Evolutionary conservation across 1,139 yeast species (phyloP).

Genomic region (Debaryomyces fabryi): DNA sequence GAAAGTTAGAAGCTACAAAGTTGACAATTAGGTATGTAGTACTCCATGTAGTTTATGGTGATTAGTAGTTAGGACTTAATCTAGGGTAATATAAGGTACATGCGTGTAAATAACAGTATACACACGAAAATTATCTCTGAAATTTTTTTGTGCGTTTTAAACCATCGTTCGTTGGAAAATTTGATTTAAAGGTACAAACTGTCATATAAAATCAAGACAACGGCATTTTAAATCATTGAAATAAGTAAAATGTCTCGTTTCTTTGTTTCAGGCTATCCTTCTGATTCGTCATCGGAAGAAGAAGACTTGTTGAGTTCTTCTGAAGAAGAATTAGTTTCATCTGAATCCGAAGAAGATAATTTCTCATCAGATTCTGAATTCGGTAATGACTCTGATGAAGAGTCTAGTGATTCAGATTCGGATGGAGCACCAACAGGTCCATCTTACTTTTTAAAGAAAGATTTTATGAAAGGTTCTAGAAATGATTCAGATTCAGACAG

Average conservation of each 20-base stretch:
- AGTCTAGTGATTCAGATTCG: conserved; percentile 40
- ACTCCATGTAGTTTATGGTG: neutral
- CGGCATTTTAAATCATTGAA: conserved; percentile 9
- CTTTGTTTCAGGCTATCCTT: conserved; percentile 66
- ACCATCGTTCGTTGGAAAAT: conserved; percentile 17
- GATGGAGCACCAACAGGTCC: conserved; percentile 56
- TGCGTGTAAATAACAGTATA: conserved; percentile 12
- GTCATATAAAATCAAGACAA: conserved; percentile 6
- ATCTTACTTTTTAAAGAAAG: conserved; percentile 58
- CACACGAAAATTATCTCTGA: conserved; percentile 11
- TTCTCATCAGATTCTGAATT: conserved; percentile 46
- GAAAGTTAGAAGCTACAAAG: conserved; percentile 53
- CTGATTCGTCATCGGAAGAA: conserved; percentile 73
- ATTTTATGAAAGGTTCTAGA: conserved; percentile 45
- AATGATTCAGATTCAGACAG: conserved; percentile 57
- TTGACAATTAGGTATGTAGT: conserved; percentile 18
- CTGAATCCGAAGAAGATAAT: conserved; percentile 46
- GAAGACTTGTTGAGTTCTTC: conserved; percentile 74
- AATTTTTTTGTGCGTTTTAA: conserved; percentile 15
- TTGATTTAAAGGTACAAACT: conserved; percentile 12
- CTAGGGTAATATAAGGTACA: conserved; percentile 7
- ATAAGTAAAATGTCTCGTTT: conserved; percentile 64
- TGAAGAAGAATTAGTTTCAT: conserved; percentile 61
- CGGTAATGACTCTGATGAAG: conserved; percentile 36
- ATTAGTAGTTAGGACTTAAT: neutral